Evolutionary conservation across 495 filamentous ascomycete genomes (phyloP), one percentile per base, ranked within the genome.

Genomic region (Staphylotrichum longicolle): DNA sequence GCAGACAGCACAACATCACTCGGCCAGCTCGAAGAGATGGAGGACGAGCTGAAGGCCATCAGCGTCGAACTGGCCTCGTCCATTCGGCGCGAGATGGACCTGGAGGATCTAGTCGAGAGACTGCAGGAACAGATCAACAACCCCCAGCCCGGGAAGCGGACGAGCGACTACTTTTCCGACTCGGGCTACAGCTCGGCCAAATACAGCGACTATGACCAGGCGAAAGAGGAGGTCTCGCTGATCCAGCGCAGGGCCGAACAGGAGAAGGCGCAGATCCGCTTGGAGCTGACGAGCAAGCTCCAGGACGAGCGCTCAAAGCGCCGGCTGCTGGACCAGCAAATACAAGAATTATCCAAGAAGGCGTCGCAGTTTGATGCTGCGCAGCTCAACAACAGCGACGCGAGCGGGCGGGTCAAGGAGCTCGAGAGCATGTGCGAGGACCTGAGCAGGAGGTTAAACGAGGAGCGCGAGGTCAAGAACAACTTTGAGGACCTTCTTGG

Each of bases 91-190:
- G 94, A 98, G 78, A 92, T 98, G 87, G 94, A 98, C 66, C 74
- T 98, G 51, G 94, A 98, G 71, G 95, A 98, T 69, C 76, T 97
- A 49, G 86, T 98, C 3, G 94, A 98, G 63, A 82, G 88, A 58
- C 74, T 95, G 66, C 91, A 96, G 73, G 75, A 84, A 40, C 92
- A 96, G 66, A 82, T 85, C 58, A 80, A 78, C 42, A 84, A 82
- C 63, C 72, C 80, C 5, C 77, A 84, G n/a, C 81, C 83, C 3
- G 87, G 85, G 61, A 87, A 87, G 70, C 84, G 93, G 55, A 96
- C 91, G 4, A 98, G 94, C 72, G 94, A 98, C 74, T 98, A 98
- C 75, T 98, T 93, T 71, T 98, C 94, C 0, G 94, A 98, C 70
- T 95, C 91, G 1, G 94, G 95, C 49, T 88, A 88, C 50, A 93